These are phyloP conservation scores for Tylopilus cervinicoccineus DNA, from an alignment of 768 basidiomycete species.

Conservation along the genomic window DNA sequence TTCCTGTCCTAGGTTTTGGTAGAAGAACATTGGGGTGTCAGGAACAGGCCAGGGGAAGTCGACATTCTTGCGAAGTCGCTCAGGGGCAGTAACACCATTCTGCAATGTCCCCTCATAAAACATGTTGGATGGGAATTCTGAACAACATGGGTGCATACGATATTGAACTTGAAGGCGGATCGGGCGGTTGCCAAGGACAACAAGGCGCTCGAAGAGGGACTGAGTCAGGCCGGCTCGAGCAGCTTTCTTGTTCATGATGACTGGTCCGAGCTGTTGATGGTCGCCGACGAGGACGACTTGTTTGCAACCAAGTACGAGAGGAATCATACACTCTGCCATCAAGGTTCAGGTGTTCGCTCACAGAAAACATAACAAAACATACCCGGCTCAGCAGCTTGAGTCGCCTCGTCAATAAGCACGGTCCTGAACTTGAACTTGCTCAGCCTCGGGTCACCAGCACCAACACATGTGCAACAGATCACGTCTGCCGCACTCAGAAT, in stretches of 20 bases:
- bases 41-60: conserved; percentile 99
- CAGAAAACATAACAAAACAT: conserved; percentile 13
- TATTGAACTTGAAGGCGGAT: conserved; percentile 99
- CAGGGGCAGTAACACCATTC: conserved; percentile 98
- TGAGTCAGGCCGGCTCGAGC: conserved; percentile 98
- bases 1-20: conserved; percentile 98
- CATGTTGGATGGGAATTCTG: conserved; percentile 99
- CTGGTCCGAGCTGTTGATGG: conserved; percentile 94
- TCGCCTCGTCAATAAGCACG: conserved; percentile 97
- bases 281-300: conserved; percentile 98
- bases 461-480: conserved; percentile 98
- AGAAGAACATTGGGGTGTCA: conserved; percentile 99
- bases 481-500: conserved; percentile 94
- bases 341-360: conserved; percentile 8
- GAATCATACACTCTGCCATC: conserved; percentile 94
- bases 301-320: conserved; percentile 95
- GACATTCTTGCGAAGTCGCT: conserved; percentile 94
- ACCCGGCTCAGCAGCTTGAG: conserved; percentile 97
- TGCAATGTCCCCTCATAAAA: conserved; percentile 99
- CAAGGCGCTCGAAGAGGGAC: conserved; percentile 96
- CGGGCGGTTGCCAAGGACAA: conserved; percentile 91
- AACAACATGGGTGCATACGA: conserved; percentile 99
- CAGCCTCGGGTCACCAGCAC: conserved; percentile 93
- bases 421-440: conserved; percentile 98
- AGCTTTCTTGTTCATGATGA: conserved; percentile 99